Conservation (phyloP, 768 basidiomycete species). For the Cystofilobasidium macerans region DNA sequence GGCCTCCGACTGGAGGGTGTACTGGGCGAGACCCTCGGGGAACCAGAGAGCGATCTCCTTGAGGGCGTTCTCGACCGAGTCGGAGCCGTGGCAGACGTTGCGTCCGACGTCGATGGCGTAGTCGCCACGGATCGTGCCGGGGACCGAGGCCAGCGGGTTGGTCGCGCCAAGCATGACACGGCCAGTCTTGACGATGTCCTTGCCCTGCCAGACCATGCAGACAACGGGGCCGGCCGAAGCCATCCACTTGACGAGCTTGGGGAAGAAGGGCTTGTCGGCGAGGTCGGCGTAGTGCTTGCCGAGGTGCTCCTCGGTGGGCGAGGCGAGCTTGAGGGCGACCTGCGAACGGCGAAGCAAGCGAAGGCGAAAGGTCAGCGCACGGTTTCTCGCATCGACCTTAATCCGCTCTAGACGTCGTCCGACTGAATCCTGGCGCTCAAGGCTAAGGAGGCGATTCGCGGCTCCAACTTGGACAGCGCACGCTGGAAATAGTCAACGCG, state of each 20-base stretch:
- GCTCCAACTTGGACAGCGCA: too few species aligned
- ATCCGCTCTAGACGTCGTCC: too few species aligned
- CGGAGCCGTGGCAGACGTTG: constrained; percentile 40
- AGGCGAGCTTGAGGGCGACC: constrained; percentile 82
- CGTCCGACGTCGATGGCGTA: constrained; percentile 51
- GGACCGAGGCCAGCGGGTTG: constrained; percentile 80
- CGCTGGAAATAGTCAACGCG: too few species aligned
- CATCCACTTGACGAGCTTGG: constrained; percentile 37
- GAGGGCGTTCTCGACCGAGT: constrained; percentile 45
- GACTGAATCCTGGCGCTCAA: too few species aligned
- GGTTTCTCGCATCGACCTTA: too few species aligned
- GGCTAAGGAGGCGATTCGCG: too few species aligned
- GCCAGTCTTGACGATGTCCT: constrained; percentile 58
- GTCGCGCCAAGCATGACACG: constrained; percentile 73
- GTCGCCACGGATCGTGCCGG: constrained; percentile 93
- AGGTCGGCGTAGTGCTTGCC: constrained; percentile 97
- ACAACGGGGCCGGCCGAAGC: constrained; percentile 69
- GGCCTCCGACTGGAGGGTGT: constrained; percentile 19
- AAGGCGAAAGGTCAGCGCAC: not conserved
- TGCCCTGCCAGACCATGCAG: constrained; percentile 88
- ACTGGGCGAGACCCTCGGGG: constrained; percentile 31
- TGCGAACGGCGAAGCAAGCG: constrained; percentile 8
- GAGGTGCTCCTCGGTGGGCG: constrained; percentile 69
- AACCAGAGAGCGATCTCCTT: constrained; percentile 85
- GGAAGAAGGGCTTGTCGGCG: constrained; percentile 89